phyloP scores from a whole-genome alignment of 371 early-diverging fungal genomes.

The Mucor saturninus region DNA sequence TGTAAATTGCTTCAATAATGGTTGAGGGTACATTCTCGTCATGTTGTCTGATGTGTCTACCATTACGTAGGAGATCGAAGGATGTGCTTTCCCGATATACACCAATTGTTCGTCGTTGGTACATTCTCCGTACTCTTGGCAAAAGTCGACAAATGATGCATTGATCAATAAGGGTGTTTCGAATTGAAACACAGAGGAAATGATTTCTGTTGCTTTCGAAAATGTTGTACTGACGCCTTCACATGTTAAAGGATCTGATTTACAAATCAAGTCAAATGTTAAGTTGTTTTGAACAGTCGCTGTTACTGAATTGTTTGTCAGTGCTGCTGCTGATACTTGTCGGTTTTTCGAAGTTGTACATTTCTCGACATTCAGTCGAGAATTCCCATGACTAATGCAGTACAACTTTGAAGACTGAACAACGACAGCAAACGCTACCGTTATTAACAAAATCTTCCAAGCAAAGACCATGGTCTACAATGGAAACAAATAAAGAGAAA shows the following conservation, averaged over 20 bases:
- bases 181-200: slow-evolving; percentile 45
- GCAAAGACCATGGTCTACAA: background rate
- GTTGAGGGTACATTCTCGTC: slow-evolving; percentile 68
- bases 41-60: slow-evolving; percentile 43
- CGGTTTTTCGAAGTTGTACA: slow-evolving; percentile 5
- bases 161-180: slow-evolving; percentile 54
- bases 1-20: slow-evolving; percentile 63
- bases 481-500: background rate
- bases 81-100: slow-evolving; percentile 49
- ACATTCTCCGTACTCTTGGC: slow-evolving; percentile 42
- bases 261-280: slow-evolving; percentile 23
- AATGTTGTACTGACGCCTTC: slow-evolving; percentile 20
- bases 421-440: background rate
- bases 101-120: slow-evolving; percentile 20
- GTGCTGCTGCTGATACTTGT: slow-evolving; percentile 13
- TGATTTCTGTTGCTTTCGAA: slow-evolving; percentile 28
- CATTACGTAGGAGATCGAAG: slow-evolving; percentile 53
- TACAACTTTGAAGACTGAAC: slow-evolving; percentile 9
- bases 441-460: background rate
- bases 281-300: background rate
- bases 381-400: slow-evolving; percentile 6
- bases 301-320: background rate
- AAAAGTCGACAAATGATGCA: slow-evolving; percentile 61
- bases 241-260: slow-evolving; percentile 12
- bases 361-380: background rate